phyloP scores from a whole-genome alignment of 306 rosid species.

The Cicer judaicum region DNA sequence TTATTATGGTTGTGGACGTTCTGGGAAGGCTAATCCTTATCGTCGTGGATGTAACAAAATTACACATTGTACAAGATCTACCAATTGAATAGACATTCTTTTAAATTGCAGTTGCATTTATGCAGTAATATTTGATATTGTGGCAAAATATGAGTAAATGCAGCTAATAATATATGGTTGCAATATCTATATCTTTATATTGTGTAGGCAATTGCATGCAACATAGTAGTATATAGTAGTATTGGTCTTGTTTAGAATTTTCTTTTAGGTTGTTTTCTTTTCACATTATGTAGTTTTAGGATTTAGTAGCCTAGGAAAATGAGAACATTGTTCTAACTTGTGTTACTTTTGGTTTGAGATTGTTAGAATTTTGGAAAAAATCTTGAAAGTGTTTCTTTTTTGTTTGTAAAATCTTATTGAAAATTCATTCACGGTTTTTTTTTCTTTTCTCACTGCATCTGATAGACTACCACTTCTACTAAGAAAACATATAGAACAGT shows the following conservation, averaged over 20 bases:
- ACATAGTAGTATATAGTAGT: too few species aligned
- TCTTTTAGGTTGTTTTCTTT: too few species aligned
- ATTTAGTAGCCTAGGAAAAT: neutral
- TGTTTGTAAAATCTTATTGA: neutral
- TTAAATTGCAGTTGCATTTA: too few species aligned
- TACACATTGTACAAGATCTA: slow-evolving; percentile 40
- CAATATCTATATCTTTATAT: too few species aligned
- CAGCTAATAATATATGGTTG: too few species aligned
- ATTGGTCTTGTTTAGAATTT: too few species aligned
- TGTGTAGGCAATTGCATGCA: too few species aligned
- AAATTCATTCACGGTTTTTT: neutral
- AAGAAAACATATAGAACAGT: too few species aligned
- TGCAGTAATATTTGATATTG: too few species aligned
- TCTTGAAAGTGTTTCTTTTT: neutral
- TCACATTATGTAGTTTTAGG: neutral
- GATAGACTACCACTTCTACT: too few species aligned
- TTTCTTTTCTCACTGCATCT: neutral
- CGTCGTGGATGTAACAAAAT: slow-evolving; percentile 54
- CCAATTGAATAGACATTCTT: neutral
- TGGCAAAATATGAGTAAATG: too few species aligned
- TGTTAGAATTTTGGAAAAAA: neutral
- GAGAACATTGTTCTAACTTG: neutral
- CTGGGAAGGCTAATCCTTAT: slow-evolving; percentile 53
- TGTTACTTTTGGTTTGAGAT: neutral
- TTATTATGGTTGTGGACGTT: slow-evolving; percentile 54